Base-by-base conservation (phyloP, 140 eudicot genomes). In the Ambrosia hybrid region DNA sequence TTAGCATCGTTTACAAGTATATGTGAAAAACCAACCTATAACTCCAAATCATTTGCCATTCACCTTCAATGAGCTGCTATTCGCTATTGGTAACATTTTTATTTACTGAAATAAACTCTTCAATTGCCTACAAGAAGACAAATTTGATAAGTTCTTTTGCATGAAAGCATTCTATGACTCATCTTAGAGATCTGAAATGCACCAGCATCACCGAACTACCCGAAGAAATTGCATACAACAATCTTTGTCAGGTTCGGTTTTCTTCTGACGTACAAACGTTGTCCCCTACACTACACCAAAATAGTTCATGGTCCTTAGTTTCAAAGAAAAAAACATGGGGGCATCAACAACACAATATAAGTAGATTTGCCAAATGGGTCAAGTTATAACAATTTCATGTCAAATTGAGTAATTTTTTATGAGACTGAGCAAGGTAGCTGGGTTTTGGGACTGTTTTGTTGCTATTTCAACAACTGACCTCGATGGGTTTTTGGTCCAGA, bases 11-110 rank as follows among this genome's bases (percentile, higher is more conserved):
- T 10, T 14, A 33, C 14, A 41, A 14, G 13, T n/a, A 26, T 8
- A 21, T 34, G 9, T 30, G 5, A 4, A 76, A 67, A 70, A 65
- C 48, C 2, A 34, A 94, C 99, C 92, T 95, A 97, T 86, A 91
- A 70, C 97, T 95, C 99, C 99, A 91, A 39, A 95, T 81, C 99
- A 90, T 90, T 69, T 84, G 79, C 99, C 99, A 95, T 75, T 91
- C 96, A 69, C 97, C 99, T 81, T 88, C 96, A 30, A 80, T 52
- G 38, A 95, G 95, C 49, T 80, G 78, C 64, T 75, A 78, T 73
- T 86, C 96, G 15, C 79, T 84, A 33, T 72, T 77, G 48, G 72
- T 78, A 17, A 10, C 82, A 81, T 58, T 76, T 71, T 67, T 65
- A 77, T 82, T 81, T 61, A 51, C 58, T 30, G 84, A 78, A 34